Base-by-base conservation (phyloP, 108 stramenopile genomes). In the Skeletonema marinoi region DNA sequence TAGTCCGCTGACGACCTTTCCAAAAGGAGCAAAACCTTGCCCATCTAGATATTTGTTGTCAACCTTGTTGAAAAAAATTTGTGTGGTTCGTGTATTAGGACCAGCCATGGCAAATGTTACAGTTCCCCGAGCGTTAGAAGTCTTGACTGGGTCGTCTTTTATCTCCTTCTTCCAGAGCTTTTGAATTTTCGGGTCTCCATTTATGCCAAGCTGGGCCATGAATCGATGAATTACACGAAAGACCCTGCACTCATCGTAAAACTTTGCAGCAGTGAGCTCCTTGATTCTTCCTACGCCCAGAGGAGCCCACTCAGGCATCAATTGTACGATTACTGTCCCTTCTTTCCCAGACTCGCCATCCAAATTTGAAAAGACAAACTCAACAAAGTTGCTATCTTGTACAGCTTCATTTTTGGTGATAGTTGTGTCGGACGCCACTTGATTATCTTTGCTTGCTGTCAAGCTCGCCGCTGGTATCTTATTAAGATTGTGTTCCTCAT, bases 161-260 rank as follows among this genome's bases (percentile, higher is more conserved):
- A 93, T 86, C 9, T 36, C 38, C 10, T 65, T 51, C 7, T 65
- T 38, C 83, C 84, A 88, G 30, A 78, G 70, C 5, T 78, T 60
- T 73, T 86, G 90, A 5, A 86, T 78, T 12, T 44, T 39, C 6
- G 90, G 91, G 51, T 92, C 79, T 1, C 88, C 89, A 42, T 83
- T 84, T 14, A 95, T 85, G 6, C 94, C 97, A 81, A 98, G 89
- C 65, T 98, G 97, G 25, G 90, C 89, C 10, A 98, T 83, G 75
- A 98, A 98, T 35, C 80, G 60, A 8, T 75, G 71, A 0, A 94
- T 80, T 5, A 92, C 89, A n/a, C 94, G 74, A 68, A 95, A 95
- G 65, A 90, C 87, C 32, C 88, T 77, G 11, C 85, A 87, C 13
- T 92, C 79, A 30, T 78, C 63, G 75, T 75, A 85, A 60, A 85